Conservation (phyloP, 2,329 filamentous ascomycete species). For the Epichloe scottii region DNA sequence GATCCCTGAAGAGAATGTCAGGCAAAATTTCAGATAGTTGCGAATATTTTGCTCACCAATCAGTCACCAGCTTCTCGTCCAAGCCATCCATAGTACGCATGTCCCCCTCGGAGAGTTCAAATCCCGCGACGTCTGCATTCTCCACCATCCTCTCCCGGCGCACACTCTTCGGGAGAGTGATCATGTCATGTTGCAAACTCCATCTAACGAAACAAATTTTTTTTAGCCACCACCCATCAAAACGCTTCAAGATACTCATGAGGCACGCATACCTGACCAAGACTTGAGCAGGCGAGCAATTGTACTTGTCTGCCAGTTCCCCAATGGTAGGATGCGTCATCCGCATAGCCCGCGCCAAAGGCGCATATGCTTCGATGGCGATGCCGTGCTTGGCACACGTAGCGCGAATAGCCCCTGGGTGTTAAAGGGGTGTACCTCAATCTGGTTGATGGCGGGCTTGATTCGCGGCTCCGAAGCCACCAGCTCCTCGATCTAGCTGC, state of each 20-base stretch:
- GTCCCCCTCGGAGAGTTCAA: conserved; percentile 51
- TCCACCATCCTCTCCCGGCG: conserved; percentile 48
- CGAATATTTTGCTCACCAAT: conserved; percentile 31
- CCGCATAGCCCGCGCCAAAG: conserved; percentile 56
- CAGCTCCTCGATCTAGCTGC: too few species aligned
- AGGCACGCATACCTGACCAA: conserved; percentile 37
- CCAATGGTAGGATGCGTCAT: conserved; percentile 56
- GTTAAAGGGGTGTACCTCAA: conserved; percentile 76
- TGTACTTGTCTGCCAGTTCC: conserved; percentile 52
- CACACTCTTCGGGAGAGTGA: conserved; percentile 63
- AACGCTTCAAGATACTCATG: background rate
- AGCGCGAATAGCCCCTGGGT: conserved; percentile 53
- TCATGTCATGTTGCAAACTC: conserved; percentile 62
- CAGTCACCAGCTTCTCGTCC: conserved; percentile 63
- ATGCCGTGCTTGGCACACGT: conserved; percentile 56
- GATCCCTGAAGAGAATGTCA: conserved; percentile 8
- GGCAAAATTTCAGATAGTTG: background rate
- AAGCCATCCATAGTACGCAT: conserved; percentile 49
- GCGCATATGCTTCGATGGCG: conserved; percentile 67
- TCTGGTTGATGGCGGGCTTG: conserved; percentile 63
- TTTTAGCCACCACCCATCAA: too few species aligned
- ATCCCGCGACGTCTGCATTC: conserved; percentile 49
- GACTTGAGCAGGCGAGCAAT: conserved; percentile 59
- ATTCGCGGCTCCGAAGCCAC: too few species aligned
- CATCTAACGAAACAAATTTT: conserved; percentile 36